Evolutionary conservation across 139 green algal genomes (phyloP), one percentile per base, ranked within the genome.

Genomic region (Nannochloris sp.): DNA sequence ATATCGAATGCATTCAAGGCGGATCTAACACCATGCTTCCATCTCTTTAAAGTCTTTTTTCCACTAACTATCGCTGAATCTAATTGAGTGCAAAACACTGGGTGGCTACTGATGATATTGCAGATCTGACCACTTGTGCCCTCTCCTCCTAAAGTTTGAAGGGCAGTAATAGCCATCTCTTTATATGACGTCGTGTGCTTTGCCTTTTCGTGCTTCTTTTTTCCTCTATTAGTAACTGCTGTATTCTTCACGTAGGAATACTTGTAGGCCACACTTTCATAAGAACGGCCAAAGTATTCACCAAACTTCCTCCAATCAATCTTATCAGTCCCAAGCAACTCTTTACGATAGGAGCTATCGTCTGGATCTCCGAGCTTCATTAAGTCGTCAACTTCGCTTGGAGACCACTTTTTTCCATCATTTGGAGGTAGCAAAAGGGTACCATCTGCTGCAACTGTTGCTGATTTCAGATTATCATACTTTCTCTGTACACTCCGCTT

Each of bases 151-250:
- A 76, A 28, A 58, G 64, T 46, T 37, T 69, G 64, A 50, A 78
- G 50, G 16, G 71, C 65, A 9, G 57, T 69, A 23, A 72, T 60
- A 20, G 71, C 71, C 71, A 78, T 78, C 33, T 78, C 71, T 48
- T 78, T 78, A 65, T 78, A 78, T 20, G 43, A 63, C 11, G 71
- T 78, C 43, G 73, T 61, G 40, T 78, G 71, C 59, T 69, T 69
- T 36, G 71, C 71, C 50, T 78, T 78, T 36, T 59, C 66, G n/a
- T 73, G 65, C 71, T 63, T 69, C 10, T 29, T 26, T 31, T 49
- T 49, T 6, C 17, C 25, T 23, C 11, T 31, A 30, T 56, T 28
- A 2, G 63, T 70, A 33, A 59, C 40, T 31, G 56, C 56, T 25
- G 70, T 73, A 69, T 78, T 78, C 37, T 73, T 78, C 23, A 73